phyloP scores from a whole-genome alignment of 805 yeast genomes.

The Nakazawaea ambrosiae region DNA sequence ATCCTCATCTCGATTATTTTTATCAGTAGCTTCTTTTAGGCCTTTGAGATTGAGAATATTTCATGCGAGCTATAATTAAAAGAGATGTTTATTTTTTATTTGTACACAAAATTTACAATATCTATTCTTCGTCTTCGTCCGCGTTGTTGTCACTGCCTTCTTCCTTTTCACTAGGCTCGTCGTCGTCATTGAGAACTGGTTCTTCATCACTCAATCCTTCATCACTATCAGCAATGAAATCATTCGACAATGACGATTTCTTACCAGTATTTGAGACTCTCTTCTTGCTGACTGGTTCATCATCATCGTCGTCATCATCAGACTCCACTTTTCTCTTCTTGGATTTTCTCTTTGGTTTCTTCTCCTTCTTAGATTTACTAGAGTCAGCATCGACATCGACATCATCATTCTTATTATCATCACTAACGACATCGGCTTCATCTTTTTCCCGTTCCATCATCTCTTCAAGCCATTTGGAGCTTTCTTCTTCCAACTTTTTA shows the following conservation, averaged over 20 bases:
- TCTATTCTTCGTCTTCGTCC: too few species aligned
- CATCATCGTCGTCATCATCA: slow-evolving; percentile 34
- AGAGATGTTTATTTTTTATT: too few species aligned
- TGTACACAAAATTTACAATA: too few species aligned
- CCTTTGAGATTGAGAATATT: too few species aligned
- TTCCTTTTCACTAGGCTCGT: background rate
- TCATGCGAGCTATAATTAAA: too few species aligned
- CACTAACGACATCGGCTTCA: slow-evolving; percentile 25
- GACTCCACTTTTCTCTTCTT: slow-evolving; percentile 30
- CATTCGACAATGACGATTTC: slow-evolving; percentile 9
- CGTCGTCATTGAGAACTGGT: slow-evolving; percentile 7
- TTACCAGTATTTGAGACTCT: slow-evolving; percentile 1
- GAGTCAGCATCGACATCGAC: slow-evolving; percentile 19
- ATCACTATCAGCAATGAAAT: slow-evolving; percentile 19
- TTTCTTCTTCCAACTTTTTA: slow-evolving; percentile 46
- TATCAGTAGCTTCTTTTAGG: too few species aligned
- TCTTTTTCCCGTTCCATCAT: slow-evolving; percentile 28
- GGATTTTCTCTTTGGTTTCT: slow-evolving; percentile 19
- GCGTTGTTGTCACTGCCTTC: background rate
- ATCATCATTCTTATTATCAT: slow-evolving; percentile 23
- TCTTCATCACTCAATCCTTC: slow-evolving; percentile 27
- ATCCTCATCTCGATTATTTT: too few species aligned
- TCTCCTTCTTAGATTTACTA: slow-evolving; percentile 14
- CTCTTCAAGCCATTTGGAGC: slow-evolving; percentile 44
- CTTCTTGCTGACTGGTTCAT: background rate